These are phyloP conservation scores for Candida railenensis DNA, from an alignment of 805 yeast species.

Conservation along the genomic window DNA sequence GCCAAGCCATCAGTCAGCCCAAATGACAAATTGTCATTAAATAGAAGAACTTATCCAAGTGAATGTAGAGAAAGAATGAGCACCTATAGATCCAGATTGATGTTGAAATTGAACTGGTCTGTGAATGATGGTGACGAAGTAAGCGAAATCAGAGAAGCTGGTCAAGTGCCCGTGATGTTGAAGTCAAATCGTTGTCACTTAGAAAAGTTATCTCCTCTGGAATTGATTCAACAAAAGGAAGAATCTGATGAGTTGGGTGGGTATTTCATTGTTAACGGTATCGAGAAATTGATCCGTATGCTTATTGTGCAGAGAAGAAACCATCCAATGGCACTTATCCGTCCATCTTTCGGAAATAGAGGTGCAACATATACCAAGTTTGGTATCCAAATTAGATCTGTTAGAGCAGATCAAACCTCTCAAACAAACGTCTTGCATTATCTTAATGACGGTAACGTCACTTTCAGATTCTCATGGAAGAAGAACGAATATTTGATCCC, in stretches of 20 bases:
- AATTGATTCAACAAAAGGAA: constrained; percentile 75
- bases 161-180: constrained; percentile 89
- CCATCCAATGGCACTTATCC: constrained; percentile 95
- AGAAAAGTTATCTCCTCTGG: constrained; percentile 76
- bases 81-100: constrained; percentile 74
- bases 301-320: constrained; percentile 96
- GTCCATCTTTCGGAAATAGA: constrained; percentile 92
- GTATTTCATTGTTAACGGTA: constrained; percentile 93
- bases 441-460: constrained; percentile 91
- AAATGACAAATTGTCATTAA: constrained; percentile 69
- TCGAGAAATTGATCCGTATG: constrained; percentile 95
- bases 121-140: constrained; percentile 86
- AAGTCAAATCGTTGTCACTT: constrained; percentile 89
- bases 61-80: constrained; percentile 85
- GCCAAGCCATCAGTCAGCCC: constrained; percentile 78
- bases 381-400: constrained; percentile 93
- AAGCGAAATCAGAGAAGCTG: constrained; percentile 83
- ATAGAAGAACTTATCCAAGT: constrained; percentile 77
- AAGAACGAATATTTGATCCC: constrained; percentile 95
- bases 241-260: constrained; percentile 97
- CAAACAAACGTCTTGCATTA: constrained; percentile 97
- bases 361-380: constrained; percentile 85
- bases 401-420: constrained; percentile 95
- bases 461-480: constrained; percentile 96
- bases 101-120: constrained; percentile 78